Conservation (phyloP, 306 rosid genomes). For the Citrullus mucosospermus region DNA sequence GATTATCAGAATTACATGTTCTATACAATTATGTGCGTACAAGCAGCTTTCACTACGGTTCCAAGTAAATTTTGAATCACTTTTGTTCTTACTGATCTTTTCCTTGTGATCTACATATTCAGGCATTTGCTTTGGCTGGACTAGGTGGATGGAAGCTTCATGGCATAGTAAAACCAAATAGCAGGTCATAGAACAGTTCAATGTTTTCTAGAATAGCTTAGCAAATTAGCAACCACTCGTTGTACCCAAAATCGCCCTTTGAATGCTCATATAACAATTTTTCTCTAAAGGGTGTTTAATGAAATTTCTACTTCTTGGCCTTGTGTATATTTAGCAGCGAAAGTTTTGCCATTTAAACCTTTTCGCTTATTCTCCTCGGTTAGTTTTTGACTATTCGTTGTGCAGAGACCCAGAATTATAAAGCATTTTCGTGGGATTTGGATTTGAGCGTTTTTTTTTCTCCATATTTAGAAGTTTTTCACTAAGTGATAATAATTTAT, state of each 20-base stretch:
- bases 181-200: constrained; percentile 16
- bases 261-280: background rate
- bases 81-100: background rate
- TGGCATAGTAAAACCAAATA: constrained; percentile 72
- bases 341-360: background rate
- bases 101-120: constrained; percentile 13
- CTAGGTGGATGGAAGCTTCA: constrained; percentile 97
- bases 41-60: background rate
- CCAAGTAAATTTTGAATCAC: background rate
- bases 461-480: too few species aligned
- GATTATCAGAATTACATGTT: background rate
- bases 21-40: background rate
- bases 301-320: background rate
- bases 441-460: background rate
- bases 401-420: background rate
- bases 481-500: too few species aligned
- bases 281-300: background rate
- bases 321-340: background rate
- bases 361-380: background rate
- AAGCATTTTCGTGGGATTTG: background rate
- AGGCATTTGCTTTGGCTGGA: constrained; percentile 90
- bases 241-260: background rate
- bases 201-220: background rate
- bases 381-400: background rate
- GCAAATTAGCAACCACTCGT: background rate